Percentiles rank a stretch among this genome's conserved stretches.
phyloP scores from a whole-genome alignment of 2,329 filamentous ascomycete genomes.

The Lachnellula hyalina region DNA sequence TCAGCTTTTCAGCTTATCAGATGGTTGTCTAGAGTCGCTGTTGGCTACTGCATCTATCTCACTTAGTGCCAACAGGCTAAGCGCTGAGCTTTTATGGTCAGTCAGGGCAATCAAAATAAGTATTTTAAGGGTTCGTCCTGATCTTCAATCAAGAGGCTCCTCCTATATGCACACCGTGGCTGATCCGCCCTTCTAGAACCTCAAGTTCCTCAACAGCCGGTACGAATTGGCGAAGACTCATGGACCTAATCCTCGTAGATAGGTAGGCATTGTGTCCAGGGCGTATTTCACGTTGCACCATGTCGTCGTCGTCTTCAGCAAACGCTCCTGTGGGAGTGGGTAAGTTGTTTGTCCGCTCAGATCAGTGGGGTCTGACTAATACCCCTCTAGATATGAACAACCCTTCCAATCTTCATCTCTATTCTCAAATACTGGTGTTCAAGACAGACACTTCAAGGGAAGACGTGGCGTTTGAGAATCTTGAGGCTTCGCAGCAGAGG shows the following conservation, averaged over 20 bases:
- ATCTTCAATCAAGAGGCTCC: not conserved
- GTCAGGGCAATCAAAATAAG: too few species aligned
- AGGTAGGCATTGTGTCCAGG: too few species aligned
- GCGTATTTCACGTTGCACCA: not conserved
- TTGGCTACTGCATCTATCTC: not conserved
- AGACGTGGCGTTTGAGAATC: constrained; percentile 1
- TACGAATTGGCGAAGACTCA: not conserved
- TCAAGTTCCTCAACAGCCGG: not conserved
- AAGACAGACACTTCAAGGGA: constrained; percentile 2
- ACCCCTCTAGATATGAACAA: constrained; percentile 13
- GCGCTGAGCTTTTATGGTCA: not conserved
- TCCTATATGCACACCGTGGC: not conserved
- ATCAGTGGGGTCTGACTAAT: not conserved
- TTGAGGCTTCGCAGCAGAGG: constrained; percentile 2
- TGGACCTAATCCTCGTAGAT: too few species aligned
- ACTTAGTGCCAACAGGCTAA: not conserved
- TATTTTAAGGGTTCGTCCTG: not conserved
- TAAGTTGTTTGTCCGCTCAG: not conserved
- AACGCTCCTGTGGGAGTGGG: not conserved
- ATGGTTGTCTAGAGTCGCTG: not conserved
- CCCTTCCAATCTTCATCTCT: constrained; percentile 10
- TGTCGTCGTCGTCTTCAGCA: not conserved
- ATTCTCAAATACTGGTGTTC: constrained; percentile 13
- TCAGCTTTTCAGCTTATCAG: not conserved
- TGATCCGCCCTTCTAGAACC: not conserved